Conservation (phyloP, 2,329 filamentous ascomycete species). For the Aspergillus udagawae region DNA sequence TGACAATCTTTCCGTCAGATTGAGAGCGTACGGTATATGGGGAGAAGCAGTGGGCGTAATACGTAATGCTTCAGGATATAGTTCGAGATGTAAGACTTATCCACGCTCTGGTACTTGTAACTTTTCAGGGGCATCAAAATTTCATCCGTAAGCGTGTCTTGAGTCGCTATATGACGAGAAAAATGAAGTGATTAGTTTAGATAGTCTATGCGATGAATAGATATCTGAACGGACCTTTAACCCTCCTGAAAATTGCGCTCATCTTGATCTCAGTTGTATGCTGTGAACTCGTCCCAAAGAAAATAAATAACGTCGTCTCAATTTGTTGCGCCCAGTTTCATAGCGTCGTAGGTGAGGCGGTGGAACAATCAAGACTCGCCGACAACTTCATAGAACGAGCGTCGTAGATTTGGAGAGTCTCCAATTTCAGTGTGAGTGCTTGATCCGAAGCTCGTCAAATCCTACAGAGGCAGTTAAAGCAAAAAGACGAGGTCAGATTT, state of each 20-base stretch:
- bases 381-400: not conserved
- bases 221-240: slow-evolving; percentile 29
- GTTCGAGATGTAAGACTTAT: slow-evolving; percentile 89
- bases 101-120: slow-evolving; percentile 97
- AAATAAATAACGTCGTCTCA: not conserved
- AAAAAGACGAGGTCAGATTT: not conserved
- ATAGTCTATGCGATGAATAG: not conserved
- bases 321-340: not conserved
- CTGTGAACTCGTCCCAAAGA: not conserved
- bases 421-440: not conserved
- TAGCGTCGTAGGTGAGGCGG: not conserved
- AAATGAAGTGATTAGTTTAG: slow-evolving; percentile 4
- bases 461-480: not conserved
- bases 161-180: slow-evolving; percentile 27
- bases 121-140: slow-evolving; percentile 84
- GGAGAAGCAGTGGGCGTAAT: slow-evolving; percentile 37
- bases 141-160: slow-evolving; percentile 74
- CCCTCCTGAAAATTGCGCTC: slow-evolving; percentile 30
- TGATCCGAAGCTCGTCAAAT: not conserved
- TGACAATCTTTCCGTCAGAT: not conserved
- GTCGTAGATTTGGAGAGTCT: too few species aligned
- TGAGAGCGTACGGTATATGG: not conserved
- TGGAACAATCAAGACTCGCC: not conserved
- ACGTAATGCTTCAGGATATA: slow-evolving; percentile 96
- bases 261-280: slow-evolving; percentile 16